Base-by-base conservation (phyloP, 352 stramenopile species). In the Phytophthora capsici region DNA sequence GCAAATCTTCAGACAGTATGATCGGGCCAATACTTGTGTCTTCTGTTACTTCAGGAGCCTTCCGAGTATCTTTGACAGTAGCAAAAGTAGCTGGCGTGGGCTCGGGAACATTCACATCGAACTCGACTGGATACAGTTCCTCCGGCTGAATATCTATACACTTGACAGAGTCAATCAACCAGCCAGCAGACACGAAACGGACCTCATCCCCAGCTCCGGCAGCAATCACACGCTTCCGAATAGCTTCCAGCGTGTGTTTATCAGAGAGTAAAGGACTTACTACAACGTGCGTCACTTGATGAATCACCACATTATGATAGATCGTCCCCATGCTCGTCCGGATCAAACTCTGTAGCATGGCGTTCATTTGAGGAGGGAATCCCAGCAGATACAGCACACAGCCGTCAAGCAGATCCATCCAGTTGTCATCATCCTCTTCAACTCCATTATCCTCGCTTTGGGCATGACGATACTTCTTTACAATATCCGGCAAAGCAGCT, bases 291-390 rank as follows among this genome's bases (percentile, higher is more conserved):
- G 82, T 90, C 38, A 91, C 85, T n/a, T 81, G 78, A 4, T 55
- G 68, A 16, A 80, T 19, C 22, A 83, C 75, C 51, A 89, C 59
- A 22, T 84, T 69, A 41, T 89, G 77, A 49, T 87, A 91, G 37
- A 89, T 85, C 40, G 82, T 86, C 23, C 85, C 85, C 82, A 91
- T 89, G 8, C 75, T 75, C n/a, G 70, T 74, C 13, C 85, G 82
- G 55, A 91, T 74, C 22, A 93, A 43, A 19, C 48, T 57, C 55
- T 89, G 80, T 26, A 93, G 34, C 22, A 70, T 23, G 0, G 58
- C 44, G 23, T 78, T 68, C 56, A 83, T 75, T 16, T 76, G 70
- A 8, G 69, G 51, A 1, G 70, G 56, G 19, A 91, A 93, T 0
- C 85, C 85, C 3, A 90, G 38, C 4, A 93, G 34, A 28, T 81